Evolutionary conservation across 106 monocot species (phyloP), one percentile per base, ranked within the genome.

Genomic region (Acanthochlamys bracteata): DNA sequence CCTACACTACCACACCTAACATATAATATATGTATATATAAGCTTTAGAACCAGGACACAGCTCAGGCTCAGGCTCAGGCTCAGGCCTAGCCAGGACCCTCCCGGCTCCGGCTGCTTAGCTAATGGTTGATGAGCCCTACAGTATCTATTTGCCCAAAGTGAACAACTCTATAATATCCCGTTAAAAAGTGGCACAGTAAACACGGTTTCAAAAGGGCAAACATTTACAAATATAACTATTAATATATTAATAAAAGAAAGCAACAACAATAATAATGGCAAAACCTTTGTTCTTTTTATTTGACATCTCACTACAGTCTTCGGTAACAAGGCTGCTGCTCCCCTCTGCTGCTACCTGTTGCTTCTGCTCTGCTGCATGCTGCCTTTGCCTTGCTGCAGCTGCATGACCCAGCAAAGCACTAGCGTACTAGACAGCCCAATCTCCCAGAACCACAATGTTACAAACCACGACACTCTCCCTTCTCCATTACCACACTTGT

Each of bases 251-350:
- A 33, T 3, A 33, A 1, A 33, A 49, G 10, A 49, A 59, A 63
- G n/a, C 57, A 55, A 76, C 16, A 63, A 47, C 17, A 53, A 68
- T 63, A 39, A 64, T 59, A 52, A 24, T 56, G 59, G 55, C 61
- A 39, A 51, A 41, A 42, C 59, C 84, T 79, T 84, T 79, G n/a
- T n/a, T n/a, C n/a, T 69, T 39, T 53, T 77, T 80, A 84, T 84
- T 84, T 84, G 84, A 84, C 84, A 69, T 55, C 73, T 23, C 84
- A 73, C 57, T 54, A 70, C 74, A 53, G 33, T 33, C 33, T 71
- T 55, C 57, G 76, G 71, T 67, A 63, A 68, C 79, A 83, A 78
- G 72, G 76, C 66, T 68, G 77, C 70, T 60, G 70, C 33, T 33
- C 33, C 33, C 61, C 24, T 42, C 69, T 15, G 57, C 57, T 41